phyloP scores from a whole-genome alignment of 2,329 filamentous ascomycete species.

The Esteya vermicola region DNA sequence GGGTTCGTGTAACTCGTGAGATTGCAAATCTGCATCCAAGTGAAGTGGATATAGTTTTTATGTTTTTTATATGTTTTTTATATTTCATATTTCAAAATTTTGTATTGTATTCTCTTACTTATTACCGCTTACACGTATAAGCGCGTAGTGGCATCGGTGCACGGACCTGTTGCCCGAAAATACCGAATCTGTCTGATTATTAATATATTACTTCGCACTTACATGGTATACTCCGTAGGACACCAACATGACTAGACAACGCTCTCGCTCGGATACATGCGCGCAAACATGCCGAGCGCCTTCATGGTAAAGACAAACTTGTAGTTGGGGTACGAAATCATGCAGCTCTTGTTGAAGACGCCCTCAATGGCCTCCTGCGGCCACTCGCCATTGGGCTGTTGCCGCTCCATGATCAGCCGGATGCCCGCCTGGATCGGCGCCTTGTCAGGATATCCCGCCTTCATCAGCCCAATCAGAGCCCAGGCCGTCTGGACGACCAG shows the following conservation, averaged over 20 bases:
- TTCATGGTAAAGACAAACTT: constrained; percentile 94
- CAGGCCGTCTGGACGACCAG: constrained; percentile 94
- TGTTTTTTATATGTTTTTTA: too few relatives aligned
- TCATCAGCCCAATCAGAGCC: constrained; percentile 69
- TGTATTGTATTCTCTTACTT: too few relatives aligned
- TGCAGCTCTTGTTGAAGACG: constrained; percentile 97
- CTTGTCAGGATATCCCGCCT: constrained; percentile 66
- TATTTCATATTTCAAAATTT: too few relatives aligned
- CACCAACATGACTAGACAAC: constrained; percentile 18
- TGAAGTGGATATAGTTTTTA: too few relatives aligned
- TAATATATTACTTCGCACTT: not conserved
- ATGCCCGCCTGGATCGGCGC: constrained; percentile 61
- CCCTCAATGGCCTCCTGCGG: constrained; percentile 90
- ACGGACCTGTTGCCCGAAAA: too few relatives aligned
- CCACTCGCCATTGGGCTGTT: constrained; percentile 88
- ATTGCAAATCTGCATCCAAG: too few relatives aligned
- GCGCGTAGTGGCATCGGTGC: too few relatives aligned
- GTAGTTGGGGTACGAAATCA: constrained; percentile 99
- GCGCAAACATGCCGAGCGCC: constrained; percentile 79
- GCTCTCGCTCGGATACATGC: constrained; percentile 50
- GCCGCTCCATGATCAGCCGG: constrained; percentile 68
- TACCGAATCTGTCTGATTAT: not conserved
- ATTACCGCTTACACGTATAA: too few relatives aligned
- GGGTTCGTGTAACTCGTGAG: too few relatives aligned
- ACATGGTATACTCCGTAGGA: not conserved